Conservation (phyloP, 2,329 filamentous ascomycete species). For the Claviceps citrina region DNA sequence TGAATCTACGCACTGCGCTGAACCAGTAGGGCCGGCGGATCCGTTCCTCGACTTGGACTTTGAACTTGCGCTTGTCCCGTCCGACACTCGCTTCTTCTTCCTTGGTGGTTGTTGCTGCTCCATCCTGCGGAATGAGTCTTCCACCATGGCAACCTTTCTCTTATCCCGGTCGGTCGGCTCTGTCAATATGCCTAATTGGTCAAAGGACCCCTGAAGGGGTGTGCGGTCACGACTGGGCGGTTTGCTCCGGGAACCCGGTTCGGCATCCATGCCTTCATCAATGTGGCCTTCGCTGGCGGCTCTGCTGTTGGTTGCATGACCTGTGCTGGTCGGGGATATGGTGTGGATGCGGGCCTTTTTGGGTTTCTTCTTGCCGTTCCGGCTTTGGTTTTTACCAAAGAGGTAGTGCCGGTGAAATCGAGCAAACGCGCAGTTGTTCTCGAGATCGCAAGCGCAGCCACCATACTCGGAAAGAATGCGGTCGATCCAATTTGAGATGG, state of each 20-base stretch:
- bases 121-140: constrained; percentile 48
- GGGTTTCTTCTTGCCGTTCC: constrained; percentile 32
- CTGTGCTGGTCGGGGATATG: constrained; percentile 46
- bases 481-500: constrained; percentile 49
- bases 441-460: constrained; percentile 59
- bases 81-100: constrained; percentile 49
- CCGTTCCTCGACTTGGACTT: constrained; percentile 27
- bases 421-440: constrained; percentile 46
- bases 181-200: constrained; percentile 44
- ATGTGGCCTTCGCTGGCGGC: constrained; percentile 46
- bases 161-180: constrained; percentile 53
- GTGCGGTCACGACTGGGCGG: constrained; percentile 51
- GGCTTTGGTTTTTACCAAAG: constrained; percentile 27
- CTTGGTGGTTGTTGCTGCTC: constrained; percentile 40
- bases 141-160: constrained; percentile 49
- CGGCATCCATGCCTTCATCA: constrained; percentile 38
- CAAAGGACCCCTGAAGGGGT: constrained; percentile 44
- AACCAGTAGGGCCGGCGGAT: constrained; percentile 19
- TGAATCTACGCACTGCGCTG: constrained; percentile 34
- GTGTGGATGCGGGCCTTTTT: constrained; percentile 40
- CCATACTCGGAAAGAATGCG: constrained; percentile 62
- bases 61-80: constrained; percentile 27
- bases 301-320: constrained; percentile 46
- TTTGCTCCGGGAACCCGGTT: constrained; percentile 43
- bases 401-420: constrained; percentile 46